Base-by-base conservation (phyloP, 805 yeast species). In the Suhomyces sp. region DNA sequence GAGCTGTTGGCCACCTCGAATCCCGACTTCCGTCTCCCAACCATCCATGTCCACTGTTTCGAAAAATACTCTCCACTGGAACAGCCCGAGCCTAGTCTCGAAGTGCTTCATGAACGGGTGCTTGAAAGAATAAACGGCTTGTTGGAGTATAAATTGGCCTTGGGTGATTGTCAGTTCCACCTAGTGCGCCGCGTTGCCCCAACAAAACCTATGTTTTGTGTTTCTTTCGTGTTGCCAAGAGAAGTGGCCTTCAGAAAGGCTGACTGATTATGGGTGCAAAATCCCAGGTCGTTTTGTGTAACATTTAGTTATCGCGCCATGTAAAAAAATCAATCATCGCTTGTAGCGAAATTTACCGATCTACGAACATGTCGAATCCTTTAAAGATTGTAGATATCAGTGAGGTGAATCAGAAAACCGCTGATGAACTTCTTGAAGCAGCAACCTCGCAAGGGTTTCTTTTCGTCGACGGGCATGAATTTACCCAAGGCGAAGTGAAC, bases 181-280 rank as follows among this genome's bases (percentile, higher is more conserved):
- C 72, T 86, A 57, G 99, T 94, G 8, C 83, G 99, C 64, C 86
- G 85, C 65, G 99, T 94, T 6, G 93, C 99, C 0, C 99, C 99
- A 3, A 89, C 97, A 5, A 94, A 94, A 64, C 93, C 93, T 31
- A 94, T 94, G 99, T 92, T 82, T 65, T 90, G 97, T 69, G 87
- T 90, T 3, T 76, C 91, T 6, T 92, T 92, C 68, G 67, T 68
- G 60, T 75, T 94, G 29, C 96, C 96, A 0, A 77, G 75, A 58
- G 82, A 78, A 52, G 83, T 86, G 49, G 89, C 87, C 6, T 85
- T 84, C 49, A 66, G 59, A 55, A 57, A 60, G 40, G 52, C 24
- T 21, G 29, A 41, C 22, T 37, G 22, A 37, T 5, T 17, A 13
- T 37, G 41, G 41, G 41, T 37, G 41, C 41, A 37, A 37, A 37